Percentiles rank a stretch among this genome's conserved stretches.
Evolutionary conservation across 2,329 filamentous ascomycete species (phyloP).

Genomic region (Neurospora sp.): DNA sequence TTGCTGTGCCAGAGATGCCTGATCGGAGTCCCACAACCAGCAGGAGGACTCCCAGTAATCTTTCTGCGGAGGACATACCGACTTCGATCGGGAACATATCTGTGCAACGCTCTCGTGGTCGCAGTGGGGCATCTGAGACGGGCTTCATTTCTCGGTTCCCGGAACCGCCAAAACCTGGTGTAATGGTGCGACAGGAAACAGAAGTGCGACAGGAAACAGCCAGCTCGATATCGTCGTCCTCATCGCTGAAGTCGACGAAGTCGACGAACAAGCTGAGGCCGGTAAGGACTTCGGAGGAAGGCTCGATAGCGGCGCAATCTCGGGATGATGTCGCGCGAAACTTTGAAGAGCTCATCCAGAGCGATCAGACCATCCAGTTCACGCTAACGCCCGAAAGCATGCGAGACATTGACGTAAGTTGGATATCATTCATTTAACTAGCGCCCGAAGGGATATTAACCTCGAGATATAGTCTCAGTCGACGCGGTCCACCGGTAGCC

Average conservation of each 20-base stretch:
- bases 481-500: conserved; percentile 30
- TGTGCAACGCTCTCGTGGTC: conserved; percentile 25
- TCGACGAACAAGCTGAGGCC: conserved; percentile 41
- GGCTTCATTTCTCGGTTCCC: conserved; percentile 6
- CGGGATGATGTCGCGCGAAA: conserved; percentile 52
- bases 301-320: conserved; percentile 20
- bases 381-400: conserved; percentile 73
- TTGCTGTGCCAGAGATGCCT: conserved; percentile 6
- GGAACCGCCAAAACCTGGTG: conserved; percentile 6
- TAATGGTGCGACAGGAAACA: conserved; percentile 9
- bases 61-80: conserved; percentile 13
- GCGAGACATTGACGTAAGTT: conserved; percentile 62
- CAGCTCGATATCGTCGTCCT: conserved; percentile 39
- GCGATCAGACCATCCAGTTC: conserved; percentile 73
- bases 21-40: conserved; percentile 17
- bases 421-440: neutral
- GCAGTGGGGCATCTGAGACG: conserved; percentile 25
- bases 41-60: conserved; percentile 14
- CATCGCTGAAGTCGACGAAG: conserved; percentile 41
- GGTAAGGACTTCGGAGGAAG: conserved; percentile 50
- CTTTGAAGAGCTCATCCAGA: conserved; percentile 73
- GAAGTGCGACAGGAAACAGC: conserved; percentile 19
- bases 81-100: conserved; percentile 29
- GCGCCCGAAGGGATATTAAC: conserved; percentile 1
- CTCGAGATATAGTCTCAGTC: conserved; percentile 23